Percentiles rank a stretch among this genome's conserved stretches.
These are phyloP conservation scores for Acer saccharum DNA, from an alignment of 345 rosid genomes.

Conservation along the genomic window DNA sequence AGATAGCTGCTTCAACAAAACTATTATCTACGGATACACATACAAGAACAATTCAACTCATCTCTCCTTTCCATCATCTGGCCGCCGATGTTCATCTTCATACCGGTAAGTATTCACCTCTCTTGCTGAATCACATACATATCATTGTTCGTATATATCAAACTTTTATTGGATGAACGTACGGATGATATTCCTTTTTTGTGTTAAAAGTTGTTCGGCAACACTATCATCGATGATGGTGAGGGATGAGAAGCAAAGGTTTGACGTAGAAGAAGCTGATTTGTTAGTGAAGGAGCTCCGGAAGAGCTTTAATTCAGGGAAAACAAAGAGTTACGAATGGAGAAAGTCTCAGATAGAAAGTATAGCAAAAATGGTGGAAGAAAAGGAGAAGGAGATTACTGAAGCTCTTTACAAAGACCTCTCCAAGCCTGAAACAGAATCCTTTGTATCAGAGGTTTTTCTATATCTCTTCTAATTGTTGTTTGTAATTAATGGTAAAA, in stretches of 20 bases:
- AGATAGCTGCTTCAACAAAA: not conserved
- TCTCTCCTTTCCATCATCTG: not conserved
- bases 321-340: slow-evolving; percentile 82
- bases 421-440: slow-evolving; percentile 65
- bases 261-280: slow-evolving; percentile 48
- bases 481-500: too few species aligned
- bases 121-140: too few species aligned
- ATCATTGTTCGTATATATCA: too few species aligned
- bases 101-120: not conserved
- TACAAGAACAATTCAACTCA: not conserved
- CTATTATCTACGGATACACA: not conserved
- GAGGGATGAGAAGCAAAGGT: slow-evolving; percentile 28
- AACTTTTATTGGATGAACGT: too few species aligned
- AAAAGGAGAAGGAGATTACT: slow-evolving; percentile 56
- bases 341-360: slow-evolving; percentile 64
- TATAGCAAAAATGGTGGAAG: slow-evolving; percentile 62
- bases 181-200: not conserved
- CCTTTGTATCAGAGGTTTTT: slow-evolving; percentile 63
- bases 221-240: slow-evolving; percentile 18
- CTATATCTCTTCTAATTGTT: too few species aligned
- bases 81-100: not conserved
- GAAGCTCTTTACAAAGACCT: slow-evolving; percentile 72
- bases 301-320: slow-evolving; percentile 52
- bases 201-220: slow-evolving; percentile 28
- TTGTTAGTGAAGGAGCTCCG: slow-evolving; percentile 50